Percentiles rank a stretch among this genome's conserved stretches.
Evolutionary conservation across 257 asterid genomes (phyloP).

Genomic region (Verbena officinalis): DNA sequence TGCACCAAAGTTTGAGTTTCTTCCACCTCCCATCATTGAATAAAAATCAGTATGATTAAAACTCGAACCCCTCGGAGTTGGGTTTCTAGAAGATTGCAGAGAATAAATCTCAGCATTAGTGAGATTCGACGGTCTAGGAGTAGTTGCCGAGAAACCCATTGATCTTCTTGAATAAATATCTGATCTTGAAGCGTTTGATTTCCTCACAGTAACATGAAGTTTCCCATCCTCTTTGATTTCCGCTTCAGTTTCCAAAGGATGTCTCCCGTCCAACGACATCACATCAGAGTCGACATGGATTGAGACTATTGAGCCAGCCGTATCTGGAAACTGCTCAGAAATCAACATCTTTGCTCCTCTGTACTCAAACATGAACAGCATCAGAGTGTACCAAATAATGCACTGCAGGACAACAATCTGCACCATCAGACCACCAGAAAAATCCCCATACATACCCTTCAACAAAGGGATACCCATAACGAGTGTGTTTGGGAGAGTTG

Average conservation of each 20-base stretch:
- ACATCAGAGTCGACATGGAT: conserved; percentile 89
- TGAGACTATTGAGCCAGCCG: conserved; percentile 84
- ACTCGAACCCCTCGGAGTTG: conserved; percentile 90
- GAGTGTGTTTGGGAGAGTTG: conserved; percentile 87
- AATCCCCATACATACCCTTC: conserved; percentile 85
- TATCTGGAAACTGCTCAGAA: conserved; percentile 85
- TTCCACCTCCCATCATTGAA: conserved; percentile 70
- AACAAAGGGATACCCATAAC: conserved; percentile 92
- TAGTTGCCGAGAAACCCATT: conserved; percentile 55
- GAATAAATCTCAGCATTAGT: conserved; percentile 93
- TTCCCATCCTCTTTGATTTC: conserved; percentile 80
- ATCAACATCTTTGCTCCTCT: conserved; percentile 75
- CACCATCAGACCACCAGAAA: conserved; percentile 77
- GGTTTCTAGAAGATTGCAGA: conserved; percentile 77
- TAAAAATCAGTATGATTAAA: conserved; percentile 80
- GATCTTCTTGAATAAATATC: conserved; percentile 75
- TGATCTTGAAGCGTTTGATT: conserved; percentile 80
- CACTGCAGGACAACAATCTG: conserved; percentile 93
- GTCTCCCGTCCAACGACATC: conserved; percentile 77
- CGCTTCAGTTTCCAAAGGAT: conserved; percentile 75
- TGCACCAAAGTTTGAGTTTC: conserved; percentile 78
- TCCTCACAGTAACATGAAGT: conserved; percentile 77
- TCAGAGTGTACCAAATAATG: conserved; percentile 86
- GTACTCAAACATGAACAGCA: conserved; percentile 91
- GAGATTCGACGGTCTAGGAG: conserved; percentile 79